phyloP scores from a whole-genome alignment of 768 basidiomycete genomes.

The Trametes meyenii region DNA sequence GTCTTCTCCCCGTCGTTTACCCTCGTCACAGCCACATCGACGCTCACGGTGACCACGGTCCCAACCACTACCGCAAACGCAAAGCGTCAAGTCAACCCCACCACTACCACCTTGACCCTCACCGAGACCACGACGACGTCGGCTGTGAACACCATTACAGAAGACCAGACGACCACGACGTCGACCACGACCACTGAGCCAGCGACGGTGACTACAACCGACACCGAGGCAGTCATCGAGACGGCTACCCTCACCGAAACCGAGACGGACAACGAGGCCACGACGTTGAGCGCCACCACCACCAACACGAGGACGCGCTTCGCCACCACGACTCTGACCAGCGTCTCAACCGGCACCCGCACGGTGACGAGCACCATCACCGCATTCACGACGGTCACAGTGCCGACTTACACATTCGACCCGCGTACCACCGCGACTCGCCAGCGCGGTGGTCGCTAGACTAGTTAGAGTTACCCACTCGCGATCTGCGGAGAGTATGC shows the following conservation, averaged over 20 bases:
- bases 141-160: not conserved
- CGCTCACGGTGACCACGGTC: not conserved
- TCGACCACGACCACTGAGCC: not conserved
- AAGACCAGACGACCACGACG: not conserved
- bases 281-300: not conserved
- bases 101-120: not conserved
- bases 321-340: slow-evolving; percentile 1
- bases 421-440: slow-evolving; percentile 8
- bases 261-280: not conserved
- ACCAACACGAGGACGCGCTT: not conserved
- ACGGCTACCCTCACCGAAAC: slow-evolving; percentile 2
- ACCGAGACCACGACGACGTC: not conserved
- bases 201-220: not conserved
- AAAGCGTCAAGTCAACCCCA: not conserved
- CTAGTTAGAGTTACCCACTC: too few relatives aligned
- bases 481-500: too few relatives aligned
- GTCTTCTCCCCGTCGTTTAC: not conserved
- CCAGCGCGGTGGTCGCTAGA: not conserved
- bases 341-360: slow-evolving; percentile 2
- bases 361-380: slow-evolving; percentile 6
- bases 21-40: not conserved
- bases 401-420: slow-evolving; percentile 5
- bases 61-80: not conserved
- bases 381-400: slow-evolving; percentile 1
- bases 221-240: not conserved